Percentiles rank a stretch among this genome's conserved stretches.
These are phyloP conservation scores for Calonectria henricotiae DNA, from an alignment of 2,329 filamentous ascomycete genomes.

Conservation along the genomic window DNA sequence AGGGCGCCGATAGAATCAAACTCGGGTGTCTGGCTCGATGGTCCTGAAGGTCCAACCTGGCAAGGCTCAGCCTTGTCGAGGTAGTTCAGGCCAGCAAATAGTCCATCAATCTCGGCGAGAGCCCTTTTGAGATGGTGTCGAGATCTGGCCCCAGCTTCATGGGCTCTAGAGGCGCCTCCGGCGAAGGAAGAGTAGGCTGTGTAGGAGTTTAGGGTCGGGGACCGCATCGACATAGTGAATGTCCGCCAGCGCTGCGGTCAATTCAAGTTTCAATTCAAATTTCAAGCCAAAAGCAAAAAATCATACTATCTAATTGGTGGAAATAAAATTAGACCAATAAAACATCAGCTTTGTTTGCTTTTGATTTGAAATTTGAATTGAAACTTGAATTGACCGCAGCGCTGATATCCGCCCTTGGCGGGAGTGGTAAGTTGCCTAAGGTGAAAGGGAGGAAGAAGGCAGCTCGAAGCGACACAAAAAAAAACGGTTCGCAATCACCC, in stretches of 20 bases:
- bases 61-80: conserved; percentile 29
- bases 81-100: conserved; percentile 40
- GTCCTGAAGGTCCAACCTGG: not conserved
- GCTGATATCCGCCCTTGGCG: not conserved
- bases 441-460: not conserved
- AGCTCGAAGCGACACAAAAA: not conserved
- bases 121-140: conserved; percentile 23
- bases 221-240: conserved; percentile 13
- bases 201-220: conserved; percentile 20
- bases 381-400: no score
- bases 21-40: not conserved
- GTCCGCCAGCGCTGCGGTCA: no score
- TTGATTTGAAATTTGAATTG: no score
- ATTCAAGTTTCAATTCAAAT: no score
- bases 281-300: no score
- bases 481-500: not conserved
- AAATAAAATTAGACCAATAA: no score
- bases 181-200: not conserved
- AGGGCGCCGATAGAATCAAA: not conserved
- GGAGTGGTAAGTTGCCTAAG: not conserved
- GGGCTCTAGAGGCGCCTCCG: not conserved
- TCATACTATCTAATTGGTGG: no score
- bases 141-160: conserved; percentile 1
- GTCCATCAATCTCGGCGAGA: conserved; percentile 38
- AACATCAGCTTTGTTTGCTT: no score